Base-by-base conservation (phyloP, 345 rosid genomes). In the Syzygium jambos region DNA sequence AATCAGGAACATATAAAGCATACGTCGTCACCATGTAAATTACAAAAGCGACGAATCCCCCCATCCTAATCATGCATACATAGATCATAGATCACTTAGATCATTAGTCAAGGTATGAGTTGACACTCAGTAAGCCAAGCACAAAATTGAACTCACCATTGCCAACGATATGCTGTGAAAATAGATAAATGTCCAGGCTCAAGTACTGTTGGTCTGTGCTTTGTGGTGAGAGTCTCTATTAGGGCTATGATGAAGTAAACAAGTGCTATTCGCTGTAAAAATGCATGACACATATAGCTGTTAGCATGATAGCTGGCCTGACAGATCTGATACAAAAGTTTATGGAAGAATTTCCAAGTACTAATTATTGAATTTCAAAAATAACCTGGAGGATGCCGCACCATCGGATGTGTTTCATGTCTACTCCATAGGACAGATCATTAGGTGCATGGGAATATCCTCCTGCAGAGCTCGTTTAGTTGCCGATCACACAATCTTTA, bases 371-470 rank as follows among this genome's bases (percentile, higher is more conserved):
- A 23, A 53, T 34, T 54, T 12, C 53, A 84, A 56, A 51, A 86
- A 84, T 38, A 43, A 95, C 96, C 96, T 95, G 96, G 54, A 94
- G 95, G 89, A 95, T 95, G 83, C 97, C 97, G 21, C 86, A 93
- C 97, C 95, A 95, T 25, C 96, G 88, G 34, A 95, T 93, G 2
- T 73, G 19, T 85, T 94, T 94, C 96, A 95, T 93, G 92, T 95
- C 95, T 56, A 93, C 97, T 65, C 97, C 97, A 65, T 95, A 94
- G 16, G 85, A 17, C 14, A 95, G 97, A 23, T 90, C 91, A 87
- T 11, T 3, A 14, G 97, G 97, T 4, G 97, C 95, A 80, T 95
- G 97, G 11, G 95, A 94, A 85, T 93, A 95, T 85, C 97, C 97
- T 90, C 95, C 95, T 95, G 92, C 82, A 34, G 25, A 73, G 82